A percentile compares a stretch with the other conserved stretches of the same genome.
These are phyloP conservation scores for Lactifluus hygrophoroides DNA, from an alignment of 768 basidiomycete genomes.

Conservation along the genomic window DNA sequence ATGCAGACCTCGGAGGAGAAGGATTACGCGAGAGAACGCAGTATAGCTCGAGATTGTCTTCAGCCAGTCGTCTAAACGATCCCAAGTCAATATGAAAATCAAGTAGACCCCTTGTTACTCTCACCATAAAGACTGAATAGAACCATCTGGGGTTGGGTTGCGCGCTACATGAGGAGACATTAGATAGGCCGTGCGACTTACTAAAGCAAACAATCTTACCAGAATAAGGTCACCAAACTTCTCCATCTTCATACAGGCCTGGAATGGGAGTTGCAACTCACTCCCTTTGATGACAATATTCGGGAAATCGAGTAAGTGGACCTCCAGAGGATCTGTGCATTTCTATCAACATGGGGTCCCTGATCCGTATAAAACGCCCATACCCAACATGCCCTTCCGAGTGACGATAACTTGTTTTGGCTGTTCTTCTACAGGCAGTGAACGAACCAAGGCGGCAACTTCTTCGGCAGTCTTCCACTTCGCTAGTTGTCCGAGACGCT, in stretches of 20 bases:
- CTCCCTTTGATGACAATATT: conserved; percentile 99
- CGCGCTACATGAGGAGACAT: conserved; percentile 44
- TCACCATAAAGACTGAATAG: conserved; percentile 90
- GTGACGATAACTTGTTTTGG: conserved; percentile 99
- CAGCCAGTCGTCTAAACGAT: conserved; percentile 84
- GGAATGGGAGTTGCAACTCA: conserved; percentile 97
- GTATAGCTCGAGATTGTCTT: conserved; percentile 99
- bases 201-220: conserved; percentile 33
- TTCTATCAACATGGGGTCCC: conserved; percentile 10
- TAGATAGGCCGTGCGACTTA: background rate
- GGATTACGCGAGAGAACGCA: conserved; percentile 94
- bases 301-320: conserved; percentile 98
- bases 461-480: conserved; percentile 99
- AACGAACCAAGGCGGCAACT: conserved; percentile 95
- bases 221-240: conserved; percentile 98
- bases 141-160: conserved; percentile 99
- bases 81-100: conserved; percentile 4
- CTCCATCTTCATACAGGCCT: conserved; percentile 99
- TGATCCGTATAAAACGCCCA: conserved; percentile 22
- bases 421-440: conserved; percentile 98
- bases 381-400: conserved; percentile 98
- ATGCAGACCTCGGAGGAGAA: conserved; percentile 93
- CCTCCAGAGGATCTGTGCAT: conserved; percentile 77
- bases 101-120: conserved; percentile 14
- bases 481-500: conserved; percentile 97